Base-by-base conservation (phyloP, 2,329 filamentous ascomycete genomes). In the Colletotrichum orchidophilum region DNA sequence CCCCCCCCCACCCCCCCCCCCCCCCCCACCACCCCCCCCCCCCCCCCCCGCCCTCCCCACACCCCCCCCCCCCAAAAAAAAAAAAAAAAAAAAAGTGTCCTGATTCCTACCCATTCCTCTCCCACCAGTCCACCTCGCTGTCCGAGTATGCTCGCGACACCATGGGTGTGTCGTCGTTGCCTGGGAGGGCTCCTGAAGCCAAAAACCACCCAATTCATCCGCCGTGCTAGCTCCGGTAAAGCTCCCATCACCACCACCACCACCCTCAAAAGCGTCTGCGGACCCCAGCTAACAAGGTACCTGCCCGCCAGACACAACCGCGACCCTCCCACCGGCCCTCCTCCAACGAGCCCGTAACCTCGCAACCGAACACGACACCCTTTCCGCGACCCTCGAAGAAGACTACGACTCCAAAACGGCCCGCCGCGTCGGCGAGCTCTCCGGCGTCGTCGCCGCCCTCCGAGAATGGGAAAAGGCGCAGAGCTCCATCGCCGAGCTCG, bases 371-470 rank as follows among this genome's bases (percentile, higher is more conserved):
- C 87, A 92, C 76, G 83, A 86, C 33, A 79, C 83, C 54, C 83
- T 93, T n/a, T 83, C 84, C 59, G 79, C 79, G 29, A 79, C 83
- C 21, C 85, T 92, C 26, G 84, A 84, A 52, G 81, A 83, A 31
- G 81, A 83, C 58, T 93, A 91, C 77, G 88, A 92, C 74, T 75
- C 84, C 0, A 85, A 86, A 62, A 85, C 83, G 3, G 89, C 90
- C 0, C 90, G 88, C 75, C 86, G 90, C 46, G 83, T 86, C 1
- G 91, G 91, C 75, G 90, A 92, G 78, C 83, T 92, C 46, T 86
- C 87, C 54, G 81, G 84, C 21, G 87, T 93, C 9, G 86, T 87
- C 4, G 75, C 81, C 12, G 90, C 90, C 15, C 81, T 93, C 71
- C 84, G 83, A 67, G 86, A 88, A 73, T 92, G 88, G 85, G 87